Conservation (phyloP, 805 yeast species). For the Candida chauliodis region DNA sequence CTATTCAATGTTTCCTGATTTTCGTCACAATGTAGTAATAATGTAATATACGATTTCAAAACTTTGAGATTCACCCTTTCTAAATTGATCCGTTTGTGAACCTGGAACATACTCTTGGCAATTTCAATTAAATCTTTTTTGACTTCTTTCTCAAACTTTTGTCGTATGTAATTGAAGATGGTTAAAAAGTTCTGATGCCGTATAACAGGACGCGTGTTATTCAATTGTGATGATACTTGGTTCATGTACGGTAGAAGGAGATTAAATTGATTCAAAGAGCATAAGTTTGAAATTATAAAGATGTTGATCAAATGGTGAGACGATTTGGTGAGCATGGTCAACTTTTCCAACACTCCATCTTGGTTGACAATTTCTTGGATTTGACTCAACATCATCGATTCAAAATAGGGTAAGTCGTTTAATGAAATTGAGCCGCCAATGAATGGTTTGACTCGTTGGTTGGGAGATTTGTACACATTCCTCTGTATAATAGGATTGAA, state of each 20-base stretch:
- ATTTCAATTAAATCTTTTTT: not conserved
- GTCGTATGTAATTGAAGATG: not conserved
- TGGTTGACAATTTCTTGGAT: constrained; percentile 3
- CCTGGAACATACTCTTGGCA: not conserved
- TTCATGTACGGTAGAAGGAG: not conserved
- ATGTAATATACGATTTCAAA: constrained; percentile 1
- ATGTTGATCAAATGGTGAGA: constrained; percentile 23
- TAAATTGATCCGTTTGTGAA: not conserved
- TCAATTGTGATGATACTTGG: no score
- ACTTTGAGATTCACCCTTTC: not conserved
- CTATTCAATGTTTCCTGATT: not conserved
- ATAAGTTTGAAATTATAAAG: constrained; percentile 25
- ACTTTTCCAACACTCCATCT: not conserved
- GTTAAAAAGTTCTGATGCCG: constrained; percentile 5
- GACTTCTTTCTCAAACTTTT: not conserved
- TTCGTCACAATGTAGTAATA: not conserved
- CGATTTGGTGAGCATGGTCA: constrained; percentile 15
- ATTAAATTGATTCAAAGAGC: constrained; percentile 2
- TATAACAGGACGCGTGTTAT: not conserved
- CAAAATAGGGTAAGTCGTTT: constrained; percentile 32
- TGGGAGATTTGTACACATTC: constrained; percentile 24
- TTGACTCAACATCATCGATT: constrained; percentile 15
- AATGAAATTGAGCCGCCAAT: constrained; percentile 24
- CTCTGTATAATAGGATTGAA: constrained; percentile 24
- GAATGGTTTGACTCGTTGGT: constrained; percentile 19